A percentile compares a stretch with the other conserved stretches of the same genome.
Conservation (phyloP, 2,329 filamentous ascomycete genomes). For the Talaromyces piceae region DNA sequence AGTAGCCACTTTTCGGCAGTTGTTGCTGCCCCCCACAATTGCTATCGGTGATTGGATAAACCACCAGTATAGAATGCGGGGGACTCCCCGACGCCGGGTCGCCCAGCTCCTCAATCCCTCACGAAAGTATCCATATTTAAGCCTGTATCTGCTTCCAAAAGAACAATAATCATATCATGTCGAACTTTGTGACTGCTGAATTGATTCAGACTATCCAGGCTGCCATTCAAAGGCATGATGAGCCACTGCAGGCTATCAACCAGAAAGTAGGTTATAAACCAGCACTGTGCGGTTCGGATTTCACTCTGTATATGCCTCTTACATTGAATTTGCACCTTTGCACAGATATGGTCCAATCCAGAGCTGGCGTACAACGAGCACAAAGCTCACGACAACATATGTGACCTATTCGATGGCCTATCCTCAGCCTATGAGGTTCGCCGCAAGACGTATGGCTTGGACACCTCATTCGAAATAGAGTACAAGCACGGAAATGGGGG, state of each 20-base stretch:
- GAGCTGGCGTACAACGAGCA: conserved; percentile 17
- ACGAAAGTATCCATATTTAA: neutral
- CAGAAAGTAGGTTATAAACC: conserved; percentile 6
- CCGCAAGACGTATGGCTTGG: conserved; percentile 13
- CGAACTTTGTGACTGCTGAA: neutral
- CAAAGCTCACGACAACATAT: conserved; percentile 15
- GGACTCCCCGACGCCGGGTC: neutral
- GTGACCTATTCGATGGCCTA: conserved; percentile 12
- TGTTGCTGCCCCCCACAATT: neutral
- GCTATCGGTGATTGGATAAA: neutral
- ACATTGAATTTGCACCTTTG: neutral
- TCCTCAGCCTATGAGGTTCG: conserved; percentile 7
- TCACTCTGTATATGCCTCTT: neutral
- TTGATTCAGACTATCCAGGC: conserved; percentile 4
- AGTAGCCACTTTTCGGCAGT: neutral
- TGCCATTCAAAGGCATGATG: conserved; percentile 3
- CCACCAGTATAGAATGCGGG: neutral
- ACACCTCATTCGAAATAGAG: conserved; percentile 12
- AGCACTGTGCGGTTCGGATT: neutral
- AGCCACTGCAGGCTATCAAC: conserved; percentile 6
- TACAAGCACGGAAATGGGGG: conserved; percentile 14
- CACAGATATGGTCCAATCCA: conserved; percentile 14
- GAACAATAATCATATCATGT: neutral
- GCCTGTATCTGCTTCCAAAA: neutral
- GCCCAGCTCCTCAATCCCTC: too few relatives aligned